Evolutionary conservation across 352 stramenopile species (phyloP).

Genomic region (Phytophthora pisi): DNA sequence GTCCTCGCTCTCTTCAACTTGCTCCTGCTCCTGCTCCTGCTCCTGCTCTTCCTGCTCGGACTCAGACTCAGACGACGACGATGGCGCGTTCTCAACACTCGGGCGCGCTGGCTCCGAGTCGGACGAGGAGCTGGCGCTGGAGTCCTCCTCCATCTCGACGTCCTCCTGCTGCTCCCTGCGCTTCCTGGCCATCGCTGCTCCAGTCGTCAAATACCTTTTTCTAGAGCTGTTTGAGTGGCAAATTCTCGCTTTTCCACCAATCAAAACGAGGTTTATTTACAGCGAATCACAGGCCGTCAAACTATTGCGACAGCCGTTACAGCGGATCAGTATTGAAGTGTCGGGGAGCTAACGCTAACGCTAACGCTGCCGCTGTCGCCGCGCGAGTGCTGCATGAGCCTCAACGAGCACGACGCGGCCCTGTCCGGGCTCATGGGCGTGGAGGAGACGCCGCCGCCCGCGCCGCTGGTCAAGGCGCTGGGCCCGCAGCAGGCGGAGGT

Average conservation of each 20-base stretch:
- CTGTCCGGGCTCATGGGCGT: constrained; percentile 32
- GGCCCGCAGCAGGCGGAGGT: constrained; percentile 45
- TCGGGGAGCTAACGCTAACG: background rate
- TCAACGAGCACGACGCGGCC: constrained; percentile 43
- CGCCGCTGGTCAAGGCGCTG: constrained; percentile 40
- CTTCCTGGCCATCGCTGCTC: constrained; percentile 29
- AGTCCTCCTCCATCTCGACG: constrained; percentile 4
- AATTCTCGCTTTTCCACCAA: background rate
- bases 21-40: background rate
- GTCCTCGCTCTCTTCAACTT: background rate
- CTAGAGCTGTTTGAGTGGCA: background rate
- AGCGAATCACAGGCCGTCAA: background rate
- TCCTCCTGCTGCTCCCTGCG: constrained; percentile 33
- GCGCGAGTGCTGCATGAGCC: constrained; percentile 20
- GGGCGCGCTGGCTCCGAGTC: background rate
- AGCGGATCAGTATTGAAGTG: background rate
- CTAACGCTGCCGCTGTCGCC: too few species aligned
- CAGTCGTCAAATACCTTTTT: background rate
- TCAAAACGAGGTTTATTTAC: background rate
- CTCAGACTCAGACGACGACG: background rate
- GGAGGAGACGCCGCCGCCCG: constrained; percentile 43
- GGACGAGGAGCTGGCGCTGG: constrained; percentile 4
- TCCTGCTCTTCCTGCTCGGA: background rate
- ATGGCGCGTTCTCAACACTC: background rate
- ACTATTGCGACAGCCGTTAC: background rate